phyloP scores from a whole-genome alignment of 2,329 filamentous ascomycete genomes.

The Verticillium tricorpus region DNA sequence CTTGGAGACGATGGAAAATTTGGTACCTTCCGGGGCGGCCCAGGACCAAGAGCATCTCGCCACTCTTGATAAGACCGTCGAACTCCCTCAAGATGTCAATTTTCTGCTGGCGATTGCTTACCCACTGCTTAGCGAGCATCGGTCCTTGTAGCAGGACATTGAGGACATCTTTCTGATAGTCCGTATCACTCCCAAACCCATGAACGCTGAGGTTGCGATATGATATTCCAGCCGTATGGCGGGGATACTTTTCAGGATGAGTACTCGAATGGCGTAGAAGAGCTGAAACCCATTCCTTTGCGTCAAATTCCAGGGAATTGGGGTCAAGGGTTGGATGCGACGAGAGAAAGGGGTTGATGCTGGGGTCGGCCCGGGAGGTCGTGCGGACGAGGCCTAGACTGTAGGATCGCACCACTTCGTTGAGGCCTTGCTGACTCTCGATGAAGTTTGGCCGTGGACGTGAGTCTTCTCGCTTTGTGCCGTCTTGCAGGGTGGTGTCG shows the following conservation, averaged over 20 bases:
- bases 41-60: slow-evolving; percentile 33
- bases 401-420: slow-evolving; percentile 8
- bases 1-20: no score
- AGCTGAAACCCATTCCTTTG: slow-evolving; percentile 40
- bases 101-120: slow-evolving; percentile 20
- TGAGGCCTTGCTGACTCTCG: not conserved
- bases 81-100: slow-evolving; percentile 48
- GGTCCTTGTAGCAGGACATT: slow-evolving; percentile 21
- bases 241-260: slow-evolving; percentile 29
- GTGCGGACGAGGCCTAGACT: slow-evolving; percentile 13
- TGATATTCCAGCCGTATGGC: slow-evolving; percentile 30
- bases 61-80: slow-evolving; percentile 45
- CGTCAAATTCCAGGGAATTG: slow-evolving; percentile 34
- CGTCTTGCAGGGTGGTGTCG: not conserved
- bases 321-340: slow-evolving; percentile 35
- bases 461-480: not conserved
- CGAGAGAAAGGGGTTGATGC: slow-evolving; percentile 19
- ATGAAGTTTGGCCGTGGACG: not conserved
- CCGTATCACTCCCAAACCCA: slow-evolving; percentile 28
- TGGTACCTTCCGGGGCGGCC: slow-evolving; percentile 42
- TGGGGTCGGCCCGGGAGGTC: slow-evolving; percentile 4
- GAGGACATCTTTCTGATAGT: slow-evolving; percentile 28
- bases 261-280: slow-evolving; percentile 34
- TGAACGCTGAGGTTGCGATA: slow-evolving; percentile 32
- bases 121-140: slow-evolving; percentile 14